Evolutionary conservation across 106 monocot species (phyloP).

Genomic region (Alisma plantagoaquatica): DNA sequence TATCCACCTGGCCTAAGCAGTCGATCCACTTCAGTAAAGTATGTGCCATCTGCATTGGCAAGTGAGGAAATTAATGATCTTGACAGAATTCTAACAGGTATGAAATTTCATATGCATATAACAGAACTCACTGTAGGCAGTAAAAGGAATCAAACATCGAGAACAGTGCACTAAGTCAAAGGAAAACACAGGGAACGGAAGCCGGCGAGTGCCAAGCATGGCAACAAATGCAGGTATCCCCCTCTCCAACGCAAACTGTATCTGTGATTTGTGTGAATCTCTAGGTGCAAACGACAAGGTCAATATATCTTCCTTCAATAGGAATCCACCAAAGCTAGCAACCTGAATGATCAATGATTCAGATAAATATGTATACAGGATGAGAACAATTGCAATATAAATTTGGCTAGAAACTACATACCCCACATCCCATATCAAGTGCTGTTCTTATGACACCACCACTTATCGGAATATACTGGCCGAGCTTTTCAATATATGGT

Average conservation of each 20-base stretch:
- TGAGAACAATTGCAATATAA: too few relatives aligned
- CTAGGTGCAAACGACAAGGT: constrained; percentile 97
- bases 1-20: constrained; percentile 87
- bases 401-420: too few relatives aligned
- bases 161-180: constrained; percentile 97
- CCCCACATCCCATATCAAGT: constrained; percentile 98
- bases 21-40: constrained; percentile 81
- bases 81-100: too few relatives aligned
- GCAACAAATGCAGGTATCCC: constrained; percentile 98
- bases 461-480: constrained; percentile 60
- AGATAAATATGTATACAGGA: too few relatives aligned
- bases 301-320: constrained; percentile 67
- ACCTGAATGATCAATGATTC: constrained; percentile 73
- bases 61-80: not conserved
- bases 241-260: constrained; percentile 96
- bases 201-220: constrained; percentile 84
- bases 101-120: not conserved
- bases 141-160: constrained; percentile 90
- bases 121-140: constrained; percentile 64
- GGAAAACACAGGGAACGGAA: constrained; percentile 81
- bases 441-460: constrained; percentile 69
- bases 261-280: constrained; percentile 96
- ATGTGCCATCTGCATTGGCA: constrained; percentile 73
- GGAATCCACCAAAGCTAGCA: constrained; percentile 93
- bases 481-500: constrained; percentile 77